Conservation (phyloP, 192 early-diverging fungal genomes). For the Podila epicladia region DNA sequence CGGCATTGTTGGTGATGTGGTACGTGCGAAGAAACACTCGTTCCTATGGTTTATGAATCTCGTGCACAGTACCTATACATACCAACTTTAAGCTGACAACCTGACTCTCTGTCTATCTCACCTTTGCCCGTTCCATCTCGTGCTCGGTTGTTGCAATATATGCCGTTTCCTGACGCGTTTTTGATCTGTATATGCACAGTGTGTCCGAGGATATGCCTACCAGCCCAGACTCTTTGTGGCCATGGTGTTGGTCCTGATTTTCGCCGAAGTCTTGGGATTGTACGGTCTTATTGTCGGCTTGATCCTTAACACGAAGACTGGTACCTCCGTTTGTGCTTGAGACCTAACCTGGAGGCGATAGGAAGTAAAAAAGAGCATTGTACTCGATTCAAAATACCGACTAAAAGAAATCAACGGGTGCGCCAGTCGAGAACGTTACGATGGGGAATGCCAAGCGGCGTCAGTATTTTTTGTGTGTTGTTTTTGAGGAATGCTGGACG, state of each 20-base stretch:
- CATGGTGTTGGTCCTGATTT: slow-evolving; percentile 98
- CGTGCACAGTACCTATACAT: not conserved
- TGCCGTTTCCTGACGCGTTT: not conserved
- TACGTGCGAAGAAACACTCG: slow-evolving; percentile 17
- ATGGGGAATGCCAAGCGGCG: no score
- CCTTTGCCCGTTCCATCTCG: not conserved
- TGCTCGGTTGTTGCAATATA: not conserved
- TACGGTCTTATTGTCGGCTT: slow-evolving; percentile 97
- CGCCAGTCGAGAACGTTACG: no score
- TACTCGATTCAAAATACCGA: no score
- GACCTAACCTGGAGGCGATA: no score
- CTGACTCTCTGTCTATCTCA: not conserved
- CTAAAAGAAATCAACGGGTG: no score
- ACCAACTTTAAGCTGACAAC: not conserved
- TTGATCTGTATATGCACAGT: slow-evolving; percentile 16
- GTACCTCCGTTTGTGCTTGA: slow-evolving; percentile 14
- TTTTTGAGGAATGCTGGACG: no score
- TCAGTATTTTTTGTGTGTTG: no score
- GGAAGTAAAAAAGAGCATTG: no score
- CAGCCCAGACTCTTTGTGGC: slow-evolving; percentile 92
- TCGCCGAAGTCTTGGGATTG: slow-evolving; percentile 98
- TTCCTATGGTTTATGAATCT: not conserved
- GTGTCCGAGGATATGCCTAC: slow-evolving; percentile 90
- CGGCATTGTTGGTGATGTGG: slow-evolving; percentile 96
- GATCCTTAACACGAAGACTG: slow-evolving; percentile 95